Base-by-base conservation (phyloP, 1,139 yeast species). In the Tardiomyces depauwii region DNA sequence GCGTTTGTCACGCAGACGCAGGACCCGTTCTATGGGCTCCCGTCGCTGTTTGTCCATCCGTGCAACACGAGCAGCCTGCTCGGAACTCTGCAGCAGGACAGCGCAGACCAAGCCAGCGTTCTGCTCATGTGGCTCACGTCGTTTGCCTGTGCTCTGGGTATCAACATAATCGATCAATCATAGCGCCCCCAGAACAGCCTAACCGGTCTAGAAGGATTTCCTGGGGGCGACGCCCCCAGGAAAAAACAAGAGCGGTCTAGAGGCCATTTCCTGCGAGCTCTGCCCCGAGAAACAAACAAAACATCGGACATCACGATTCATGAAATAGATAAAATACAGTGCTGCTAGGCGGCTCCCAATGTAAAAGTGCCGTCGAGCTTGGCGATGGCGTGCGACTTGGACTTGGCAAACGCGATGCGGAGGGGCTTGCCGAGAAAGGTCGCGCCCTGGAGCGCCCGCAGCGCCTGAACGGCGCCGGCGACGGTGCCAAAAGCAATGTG, bases 381-480 rank as follows among this genome's bases (percentile, higher is more conserved):
- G 7, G 65, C 59, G 23, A 64, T 52, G 2, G 57, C 63, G 41
- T 60, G 48, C 2, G 70, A 62, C 45, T 62, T 60, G 30, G 57
- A 25, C 38, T 54, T 62, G 6, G 88, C 73, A 58, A 65, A 78
- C 40, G 68, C 70, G 9, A 83, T 65, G 18, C 55, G 61, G 56
- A 86, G 55, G 7, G 65, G 64, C 55, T 82, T 83, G 6, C 78
- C 84, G 55, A 84, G 77, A 32, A 86, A 66, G 10, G 50, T 51
- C 43, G 68, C 67, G 1, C 72, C 73, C 47, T 81, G 76, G 7
- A 80, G 58, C 9, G 70, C 62, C 40, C 71, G 62, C 51, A 76
- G 48, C 0, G 93, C 91, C 33, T 63, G 48, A 1, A 70, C 63
- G 0, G 94, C 85, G 42, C 73, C 71, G 5, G 67, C 66, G 1